Base-by-base conservation (phyloP, 192 early-diverging fungal species). In the Coemansia sp. region DNA sequence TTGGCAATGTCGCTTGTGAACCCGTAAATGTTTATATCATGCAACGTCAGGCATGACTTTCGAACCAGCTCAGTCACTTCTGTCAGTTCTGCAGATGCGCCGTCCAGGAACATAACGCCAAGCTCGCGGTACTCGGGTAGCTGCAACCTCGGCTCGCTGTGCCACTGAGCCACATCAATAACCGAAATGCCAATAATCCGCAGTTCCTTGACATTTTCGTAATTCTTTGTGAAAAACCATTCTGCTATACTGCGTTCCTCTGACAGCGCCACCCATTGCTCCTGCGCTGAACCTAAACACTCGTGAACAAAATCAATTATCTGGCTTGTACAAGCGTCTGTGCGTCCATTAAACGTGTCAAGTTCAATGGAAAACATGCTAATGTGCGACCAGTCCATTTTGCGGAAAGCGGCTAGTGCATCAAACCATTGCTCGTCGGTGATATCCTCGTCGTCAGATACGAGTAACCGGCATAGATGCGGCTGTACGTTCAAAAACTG, bases 331-430 rank as follows among this genome's bases (percentile, higher is more conserved):
- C 56, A 64, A 20, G 1, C 28, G 16, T 18, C 26, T 1, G 30
- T 23, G 10, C 4, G 0, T 3, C 65, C 10, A 34, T 26, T 23
- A 2, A 64, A 28, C 12, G 59, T 42, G 33, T 53, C 61, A 3
- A 75, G 39, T 31, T 75, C 73, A 18, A 75, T 49, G 20, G 73
- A 75, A 13, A 70, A 39, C 73, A 75, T 75, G 0, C 26, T 34
- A n/a, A 75, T 28, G n/a, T 62, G 52, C 20, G 30, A 35, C 73
- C 73, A 75, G 18, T 49, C 58, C 67, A 75, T 35, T 0, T 1
- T 10, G 0, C 34, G 34, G 31, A 69, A 13, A 2, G 33, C 18
- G 16, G 48, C 29, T 18, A 74, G 33, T 6, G 49, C 66, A 1
- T 12, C 21, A 12, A 58, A 5, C 72, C 72, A 75, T 35, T 69